Evolutionary conservation across 2,329 filamentous ascomycete species (phyloP).

Genomic region (Myotisia sp.): DNA sequence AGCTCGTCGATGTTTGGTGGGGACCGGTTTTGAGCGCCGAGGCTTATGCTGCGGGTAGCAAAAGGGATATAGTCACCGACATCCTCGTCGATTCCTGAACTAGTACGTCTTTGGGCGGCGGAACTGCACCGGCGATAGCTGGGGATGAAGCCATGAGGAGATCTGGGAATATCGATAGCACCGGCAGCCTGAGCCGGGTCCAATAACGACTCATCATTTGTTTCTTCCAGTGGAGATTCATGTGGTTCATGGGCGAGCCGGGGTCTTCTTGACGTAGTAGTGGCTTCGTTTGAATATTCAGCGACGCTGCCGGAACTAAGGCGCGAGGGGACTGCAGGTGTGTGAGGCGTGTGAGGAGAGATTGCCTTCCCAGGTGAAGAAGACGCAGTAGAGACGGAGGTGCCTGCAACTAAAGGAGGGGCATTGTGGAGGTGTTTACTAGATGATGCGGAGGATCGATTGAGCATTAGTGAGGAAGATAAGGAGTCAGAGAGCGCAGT

Average conservation of each 20-base stretch:
- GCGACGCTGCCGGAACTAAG: constrained; percentile 79
- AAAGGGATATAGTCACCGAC: constrained; percentile 33
- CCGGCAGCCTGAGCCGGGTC: constrained; percentile 24
- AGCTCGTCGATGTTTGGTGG: constrained; percentile 20
- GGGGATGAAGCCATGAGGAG: constrained; percentile 29
- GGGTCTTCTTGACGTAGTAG: constrained; percentile 14
- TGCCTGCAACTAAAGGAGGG: constrained; percentile 46
- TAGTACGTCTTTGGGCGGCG: constrained; percentile 26
- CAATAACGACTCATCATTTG: constrained; percentile 22
- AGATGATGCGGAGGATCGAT: constrained; percentile 65
- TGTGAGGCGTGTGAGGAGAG: constrained; percentile 81
- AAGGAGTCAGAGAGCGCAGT: constrained; percentile 83
- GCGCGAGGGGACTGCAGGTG: constrained; percentile 84
- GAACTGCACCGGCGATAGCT: constrained; percentile 33
- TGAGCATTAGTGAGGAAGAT: constrained; percentile 73
- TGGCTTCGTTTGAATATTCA: constrained; percentile 40
- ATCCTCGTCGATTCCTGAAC: constrained; percentile 20
- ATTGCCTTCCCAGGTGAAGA: constrained; percentile 83
- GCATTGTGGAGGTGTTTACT: constrained; percentile 57
- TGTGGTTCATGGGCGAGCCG: constrained; percentile 19
- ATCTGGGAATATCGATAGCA: constrained; percentile 37
- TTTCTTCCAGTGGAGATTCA: constrained; percentile 24
- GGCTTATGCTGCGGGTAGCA: constrained; percentile 31
- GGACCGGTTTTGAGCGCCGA: constrained; percentile 29
- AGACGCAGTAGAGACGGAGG: constrained; percentile 46